Evolutionary conservation across 75 land plant species (phyloP), one percentile per base, ranked within the genome.

Genomic region (Ceratopteris richardii): DNA sequence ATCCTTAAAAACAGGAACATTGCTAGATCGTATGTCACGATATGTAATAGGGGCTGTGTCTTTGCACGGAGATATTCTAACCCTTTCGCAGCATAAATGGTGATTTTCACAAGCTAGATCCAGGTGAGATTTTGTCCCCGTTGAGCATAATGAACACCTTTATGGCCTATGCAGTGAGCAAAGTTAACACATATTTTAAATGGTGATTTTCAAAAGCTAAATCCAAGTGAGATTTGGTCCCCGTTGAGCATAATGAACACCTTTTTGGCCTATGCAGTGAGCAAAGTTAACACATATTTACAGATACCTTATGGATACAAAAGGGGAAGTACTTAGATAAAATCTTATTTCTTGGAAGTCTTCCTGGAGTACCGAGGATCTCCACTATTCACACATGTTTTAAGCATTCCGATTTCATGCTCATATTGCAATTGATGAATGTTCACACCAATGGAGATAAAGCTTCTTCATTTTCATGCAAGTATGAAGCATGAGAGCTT

Each of bases 221-320:
- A 68, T 72, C 86, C 86, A 83, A 59, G 80, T 84, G 31, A 80
- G 67, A 52, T 65, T 66, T 11, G 80, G 86, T 11, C 86, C 86
- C 3, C 80, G 86, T 74, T 80, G 84, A 24, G 86, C 77, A 70
- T 80, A 80, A 61, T 83, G 80, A 29, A 83, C 84, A 69, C 86
- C 86, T 64, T 83, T 83, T 52, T 84, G 73, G 29, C 84, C 86
- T 82, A 70, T 17, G n/a, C n/a, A n/a, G 37, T 33, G 37, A 41
- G 25, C 50, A 46, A 5, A 5, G 50, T 18, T 18, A 46, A 14
- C 42, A 40, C 9, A 21, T 5, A 3, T 5, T 4, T 46, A 2
- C 22, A 18, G 50, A 46, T 46, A 10, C 13, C 14, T 14, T 10
- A 10, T 14, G 14, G 42, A 40, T 40, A 40, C 14, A 40, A 40